Conservation (phyloP, 2,329 filamentous ascomycete species). For the Sporothrix protearum region DNA sequence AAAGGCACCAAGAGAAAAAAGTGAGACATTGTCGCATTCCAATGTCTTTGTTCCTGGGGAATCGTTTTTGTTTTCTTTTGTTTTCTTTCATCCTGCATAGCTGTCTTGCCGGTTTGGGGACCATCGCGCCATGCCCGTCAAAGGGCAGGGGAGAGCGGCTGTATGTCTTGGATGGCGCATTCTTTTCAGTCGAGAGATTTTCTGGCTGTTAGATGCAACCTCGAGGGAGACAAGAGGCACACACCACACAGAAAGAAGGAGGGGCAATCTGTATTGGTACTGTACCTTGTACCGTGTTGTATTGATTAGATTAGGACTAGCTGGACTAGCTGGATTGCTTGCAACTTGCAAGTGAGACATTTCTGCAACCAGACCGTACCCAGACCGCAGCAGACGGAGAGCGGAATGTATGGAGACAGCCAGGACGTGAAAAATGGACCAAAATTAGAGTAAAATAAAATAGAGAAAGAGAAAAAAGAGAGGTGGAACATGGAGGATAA, state of each 20-base stretch:
- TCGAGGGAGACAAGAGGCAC: background rate
- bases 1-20: background rate
- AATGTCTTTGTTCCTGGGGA: conserved; percentile 10
- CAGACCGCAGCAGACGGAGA: background rate
- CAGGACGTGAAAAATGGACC: background rate
- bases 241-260: background rate
- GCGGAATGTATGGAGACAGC: background rate
- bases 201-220: background rate
- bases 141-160: background rate
- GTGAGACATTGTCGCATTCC: conserved; percentile 15
- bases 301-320: background rate
- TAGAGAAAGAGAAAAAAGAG: background rate
- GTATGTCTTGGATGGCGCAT: background rate
- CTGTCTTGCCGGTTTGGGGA: background rate
- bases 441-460: background rate
- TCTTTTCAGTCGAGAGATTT: background rate
- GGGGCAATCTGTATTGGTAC: background rate
- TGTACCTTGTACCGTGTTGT: background rate
- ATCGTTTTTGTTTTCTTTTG: background rate
- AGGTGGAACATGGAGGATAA: background rate
- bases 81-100: background rate
- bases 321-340: background rate
- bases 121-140: background rate
- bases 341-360: background rate
- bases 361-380: conserved; percentile 1